Conservation (phyloP, 305 asterid species). For the Plantago coronopus region DNA sequence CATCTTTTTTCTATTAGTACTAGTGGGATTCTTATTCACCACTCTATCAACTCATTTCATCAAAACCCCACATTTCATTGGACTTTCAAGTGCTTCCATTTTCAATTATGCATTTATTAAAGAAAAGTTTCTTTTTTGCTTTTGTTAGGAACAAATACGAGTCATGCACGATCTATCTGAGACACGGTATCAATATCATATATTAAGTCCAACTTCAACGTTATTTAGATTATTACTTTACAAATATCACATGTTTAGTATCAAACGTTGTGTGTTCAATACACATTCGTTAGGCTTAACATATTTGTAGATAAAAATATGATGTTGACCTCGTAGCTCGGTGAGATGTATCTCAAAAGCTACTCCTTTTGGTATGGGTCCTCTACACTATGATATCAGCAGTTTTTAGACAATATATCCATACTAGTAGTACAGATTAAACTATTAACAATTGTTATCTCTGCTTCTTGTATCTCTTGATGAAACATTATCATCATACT, state of each 20-base stretch:
- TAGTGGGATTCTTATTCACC: slow-evolving; percentile 76
- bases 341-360: too few relatives aligned
- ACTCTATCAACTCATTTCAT: slow-evolving; percentile 36
- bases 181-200: too few relatives aligned
- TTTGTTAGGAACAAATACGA: too few relatives aligned
- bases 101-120: not conserved
- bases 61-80: slow-evolving; percentile 45
- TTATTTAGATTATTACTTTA: too few relatives aligned
- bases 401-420: slow-evolving; percentile 23
- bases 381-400: slow-evolving; percentile 32
- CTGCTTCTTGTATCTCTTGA: slow-evolving; percentile 27
- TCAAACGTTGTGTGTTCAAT: too few relatives aligned
- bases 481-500: slow-evolving; percentile 21
- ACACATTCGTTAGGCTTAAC: too few relatives aligned
- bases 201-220: too few relatives aligned
- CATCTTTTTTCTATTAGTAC: slow-evolving; percentile 29
- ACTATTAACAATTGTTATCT: slow-evolving; percentile 19
- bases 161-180: too few relatives aligned
- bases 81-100: slow-evolving; percentile 21
- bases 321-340: too few relatives aligned
- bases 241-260: too few relatives aligned
- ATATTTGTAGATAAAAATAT: too few relatives aligned
- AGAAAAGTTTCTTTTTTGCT: slow-evolving; percentile 22
- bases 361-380: slow-evolving; percentile 38
- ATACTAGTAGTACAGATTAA: slow-evolving; percentile 23